phyloP scores from a whole-genome alignment of 257 asterid species.

The Eustoma russellianum region DNA sequence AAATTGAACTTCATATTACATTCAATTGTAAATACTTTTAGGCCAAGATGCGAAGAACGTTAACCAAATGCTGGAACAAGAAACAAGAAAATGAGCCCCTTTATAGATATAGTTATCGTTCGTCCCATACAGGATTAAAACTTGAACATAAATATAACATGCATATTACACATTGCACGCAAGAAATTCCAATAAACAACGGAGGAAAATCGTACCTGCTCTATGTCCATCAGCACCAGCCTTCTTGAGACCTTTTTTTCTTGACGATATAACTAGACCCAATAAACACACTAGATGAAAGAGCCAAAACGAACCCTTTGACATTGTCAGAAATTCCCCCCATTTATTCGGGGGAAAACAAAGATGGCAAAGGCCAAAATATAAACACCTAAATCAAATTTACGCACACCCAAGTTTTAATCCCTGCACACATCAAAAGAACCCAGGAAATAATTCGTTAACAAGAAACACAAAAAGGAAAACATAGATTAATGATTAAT shows the following conservation, averaged over 20 bases:
- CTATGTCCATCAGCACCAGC: constrained; percentile 24
- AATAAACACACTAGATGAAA: constrained; percentile 30
- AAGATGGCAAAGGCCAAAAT: constrained; percentile 11
- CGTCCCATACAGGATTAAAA: neutral
- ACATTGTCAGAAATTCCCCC: constrained; percentile 28
- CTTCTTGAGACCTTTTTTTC: constrained; percentile 27
- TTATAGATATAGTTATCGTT: neutral
- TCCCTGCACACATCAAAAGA: no score
- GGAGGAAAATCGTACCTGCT: constrained; percentile 16
- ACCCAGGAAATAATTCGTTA: no score
- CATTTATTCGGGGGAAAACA: constrained; percentile 8
- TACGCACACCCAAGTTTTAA: no score
- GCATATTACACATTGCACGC: neutral
- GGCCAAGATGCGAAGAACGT: neutral
- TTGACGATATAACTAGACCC: constrained; percentile 30
- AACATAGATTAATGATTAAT: no score
- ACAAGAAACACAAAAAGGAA: no score
- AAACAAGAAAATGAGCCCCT: neutral
- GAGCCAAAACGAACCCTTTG: constrained; percentile 24
- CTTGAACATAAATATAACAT: no score
- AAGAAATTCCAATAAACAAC: neutral
- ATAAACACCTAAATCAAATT: neutral
- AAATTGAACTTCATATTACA: neutral
- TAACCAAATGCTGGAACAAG: neutral
- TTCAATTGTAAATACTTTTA: no score